phyloP scores from a whole-genome alignment of 768 basidiomycete genomes.

The Leccinum pellstonianum region DNA sequence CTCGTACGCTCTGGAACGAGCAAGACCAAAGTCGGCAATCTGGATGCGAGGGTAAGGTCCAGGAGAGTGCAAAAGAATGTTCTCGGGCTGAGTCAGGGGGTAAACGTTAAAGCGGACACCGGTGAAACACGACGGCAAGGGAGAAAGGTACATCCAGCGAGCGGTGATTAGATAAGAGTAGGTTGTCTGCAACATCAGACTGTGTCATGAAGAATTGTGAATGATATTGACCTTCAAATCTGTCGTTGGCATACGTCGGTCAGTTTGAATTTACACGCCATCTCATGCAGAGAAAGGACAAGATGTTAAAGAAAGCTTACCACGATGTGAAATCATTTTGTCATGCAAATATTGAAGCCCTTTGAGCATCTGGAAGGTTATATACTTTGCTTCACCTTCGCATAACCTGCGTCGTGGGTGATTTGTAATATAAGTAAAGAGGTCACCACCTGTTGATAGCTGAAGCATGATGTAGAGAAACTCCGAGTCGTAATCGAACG shows the following conservation, averaged over 20 bases:
- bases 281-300: background rate
- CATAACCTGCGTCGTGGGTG: conserved; percentile 56
- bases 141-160: background rate
- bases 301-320: conserved; percentile 36
- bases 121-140: background rate
- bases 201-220: background rate
- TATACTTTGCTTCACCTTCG: conserved; percentile 82
- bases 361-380: conserved; percentile 76
- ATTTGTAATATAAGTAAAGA: conserved; percentile 81
- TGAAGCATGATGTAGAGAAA: conserved; percentile 85
- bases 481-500: conserved; percentile 58
- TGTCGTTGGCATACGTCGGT: conserved; percentile 25
- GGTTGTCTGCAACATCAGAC: conserved; percentile 1
- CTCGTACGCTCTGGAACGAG: conserved; percentile 74
- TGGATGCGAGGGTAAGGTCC: conserved; percentile 83
- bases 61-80: conserved; percentile 74
- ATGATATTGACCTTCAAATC: conserved; percentile 57
- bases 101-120: background rate
- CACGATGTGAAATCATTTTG: conserved; percentile 74
- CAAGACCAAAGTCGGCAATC: conserved; percentile 86
- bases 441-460: conserved; percentile 81
- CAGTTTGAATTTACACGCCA: background rate
- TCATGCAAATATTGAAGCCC: conserved; percentile 72
- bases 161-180: background rate
- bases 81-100: conserved; percentile 60